Base-by-base conservation (phyloP, 257 asterid species). In the Primulina tabacum region DNA sequence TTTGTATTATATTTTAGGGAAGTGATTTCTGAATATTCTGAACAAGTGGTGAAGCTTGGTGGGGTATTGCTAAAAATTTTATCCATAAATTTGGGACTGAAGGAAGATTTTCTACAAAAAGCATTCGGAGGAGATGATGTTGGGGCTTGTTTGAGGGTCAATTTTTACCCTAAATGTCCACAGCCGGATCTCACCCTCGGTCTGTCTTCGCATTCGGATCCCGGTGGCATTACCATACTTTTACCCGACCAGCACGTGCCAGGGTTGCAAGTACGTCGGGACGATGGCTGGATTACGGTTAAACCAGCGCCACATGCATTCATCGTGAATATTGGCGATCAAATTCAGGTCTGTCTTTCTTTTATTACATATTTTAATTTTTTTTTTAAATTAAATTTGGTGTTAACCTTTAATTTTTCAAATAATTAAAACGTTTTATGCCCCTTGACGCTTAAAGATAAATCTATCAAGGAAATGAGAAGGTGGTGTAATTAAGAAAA, bases 111-210 rank as follows among this genome's bases (percentile, higher is more conserved):
- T 52, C 79, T 92, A 1, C 85, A 79, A 67, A 66, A 86, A 38
- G 87, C 90, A 7, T 92, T 92, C 57, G 98, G 98, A n/a, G 93
- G 97, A 17, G 76, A 80, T 0, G 74, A 88, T 68, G 64, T 89
- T 20, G 98, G 98, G 57, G 94, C 98, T 1, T 92, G 96, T 75
- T 74, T 92, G 11, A 83, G 98, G 74, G 96, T 89, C 16, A 92
- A 88, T 50, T 92, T 83, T 60, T 92, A 92, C 66, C 98, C 98
- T 4, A 92, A 82, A 73, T 92, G 98, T 17, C 98, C 98, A 0
- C 87, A 85, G 18, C 98, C 98, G 8, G 95, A 89, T 17, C 58
- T 92, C 32, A 72, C 96, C 28, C 85, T 92, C 2, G 98, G 98
- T 11, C 84, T 92, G 6, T 88, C 96, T 0, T 58, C 96, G 3